phyloP scores from a whole-genome alignment of 129 eudicot genomes.

The Artemisia annua region DNA sequence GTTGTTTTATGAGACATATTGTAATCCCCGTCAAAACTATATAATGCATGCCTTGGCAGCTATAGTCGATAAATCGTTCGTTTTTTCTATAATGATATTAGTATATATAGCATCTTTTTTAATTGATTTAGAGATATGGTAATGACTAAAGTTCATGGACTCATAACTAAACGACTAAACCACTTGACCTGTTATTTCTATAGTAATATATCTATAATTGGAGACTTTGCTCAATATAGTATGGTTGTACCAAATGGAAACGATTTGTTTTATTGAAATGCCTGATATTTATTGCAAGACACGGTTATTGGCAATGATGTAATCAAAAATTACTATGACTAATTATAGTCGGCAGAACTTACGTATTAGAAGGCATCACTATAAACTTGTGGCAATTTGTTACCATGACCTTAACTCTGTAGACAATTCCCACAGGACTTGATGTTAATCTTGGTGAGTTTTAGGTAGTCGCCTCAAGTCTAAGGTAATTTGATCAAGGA shows the following conservation, averaged over 20 bases:
- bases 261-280: neutral
- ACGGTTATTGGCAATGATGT: slow-evolving; percentile 19
- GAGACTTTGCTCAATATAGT: slow-evolving; percentile 11
- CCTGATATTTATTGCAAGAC: neutral
- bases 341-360: neutral
- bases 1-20: neutral
- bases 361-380: neutral
- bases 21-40: neutral
- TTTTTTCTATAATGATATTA: neutral
- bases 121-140: neutral
- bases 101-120: neutral
- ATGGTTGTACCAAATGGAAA: neutral
- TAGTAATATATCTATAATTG: neutral
- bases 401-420: too few relatives aligned
- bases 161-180: neutral
- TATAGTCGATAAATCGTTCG: neutral
- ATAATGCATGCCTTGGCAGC: slow-evolving; percentile 5
- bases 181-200: neutral
- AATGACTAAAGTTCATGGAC: neutral
- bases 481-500: slow-evolving; percentile 16
- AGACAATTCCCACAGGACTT: too few relatives aligned
- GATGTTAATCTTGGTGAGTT: too few relatives aligned
- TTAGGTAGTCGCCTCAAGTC: neutral
- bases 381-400: neutral
- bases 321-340: slow-evolving; percentile 1